Conservation (phyloP, 2,329 filamentous ascomycete species). For the Aspergillus novofumigatus region DNA sequence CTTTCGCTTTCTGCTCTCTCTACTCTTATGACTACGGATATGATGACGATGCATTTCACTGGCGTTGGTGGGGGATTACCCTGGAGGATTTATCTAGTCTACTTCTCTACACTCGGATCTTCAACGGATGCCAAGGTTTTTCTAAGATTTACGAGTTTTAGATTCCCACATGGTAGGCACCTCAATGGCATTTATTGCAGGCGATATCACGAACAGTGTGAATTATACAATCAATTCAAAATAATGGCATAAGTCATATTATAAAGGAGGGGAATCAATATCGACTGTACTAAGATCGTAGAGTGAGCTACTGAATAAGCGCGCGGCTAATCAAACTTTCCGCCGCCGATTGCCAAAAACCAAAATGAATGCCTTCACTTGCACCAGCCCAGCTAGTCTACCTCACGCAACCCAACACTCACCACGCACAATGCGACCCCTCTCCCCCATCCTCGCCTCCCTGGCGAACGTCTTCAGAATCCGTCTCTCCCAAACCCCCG, state of each 20-base stretch:
- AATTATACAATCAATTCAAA: not conserved
- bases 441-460: slow-evolving; percentile 40
- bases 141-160: not conserved
- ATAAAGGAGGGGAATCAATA: not conserved
- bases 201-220: not conserved
- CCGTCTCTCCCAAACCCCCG: slow-evolving; percentile 31
- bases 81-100: slow-evolving; percentile 2
- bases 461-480: slow-evolving; percentile 45
- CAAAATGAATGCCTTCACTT: slow-evolving; percentile 3
- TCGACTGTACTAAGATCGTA: not conserved
- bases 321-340: slow-evolving; percentile 15
- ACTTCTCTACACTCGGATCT: not conserved
- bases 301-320: not conserved
- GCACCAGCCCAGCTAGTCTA: slow-evolving; percentile 16
- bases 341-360: not conserved
- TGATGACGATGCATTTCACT: slow-evolving; percentile 20
- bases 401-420: slow-evolving; percentile 12
- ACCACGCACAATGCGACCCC: slow-evolving; percentile 29
- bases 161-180: not conserved
- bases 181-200: not conserved
- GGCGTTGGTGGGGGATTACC: slow-evolving; percentile 15
- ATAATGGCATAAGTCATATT: not conserved
- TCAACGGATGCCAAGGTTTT: not conserved
- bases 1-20: not conserved
- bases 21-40: slow-evolving; percentile 9